Evolutionary conservation across 2,329 filamentous ascomycete genomes (phyloP), one percentile per base, ranked within the genome.

Genomic region (Pyrenochaeta sp.): DNA sequence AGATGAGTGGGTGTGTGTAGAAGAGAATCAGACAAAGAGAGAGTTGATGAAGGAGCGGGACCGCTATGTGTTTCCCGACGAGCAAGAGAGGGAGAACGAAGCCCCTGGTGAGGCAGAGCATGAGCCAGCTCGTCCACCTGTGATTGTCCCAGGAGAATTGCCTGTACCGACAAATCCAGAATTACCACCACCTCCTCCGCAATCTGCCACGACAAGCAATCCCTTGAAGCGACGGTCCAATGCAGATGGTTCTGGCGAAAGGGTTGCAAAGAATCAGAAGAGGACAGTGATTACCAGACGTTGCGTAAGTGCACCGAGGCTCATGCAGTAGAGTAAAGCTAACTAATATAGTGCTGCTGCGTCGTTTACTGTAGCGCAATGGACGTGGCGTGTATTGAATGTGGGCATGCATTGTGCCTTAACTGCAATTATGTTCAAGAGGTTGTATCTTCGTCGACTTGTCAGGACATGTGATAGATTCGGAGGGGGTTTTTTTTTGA

Each of bases 1-100:
- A 14, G 66, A 67, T 11, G 75, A 85, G 7, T 89, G 87, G 87
- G 27, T 74, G 0, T 74, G 72, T 41, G 50, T 71, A 3, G 71
- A 74, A 44, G 59, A 61, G 30, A 68, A 69, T 30, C 65, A 56
- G 37, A 52, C 40, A 5, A 75, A 75, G 46, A 63, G 58, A 9
- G 48, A 68, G 13, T 23, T 64, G 4, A 6, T 40, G 6, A 56
- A 32, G 24, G 58, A 61, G 9, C 48, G 51, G 45, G 51, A 63
- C 24, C 44, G 45, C 11, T 50, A 61, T 28, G 47, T 56, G 7
- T 60, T 60, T 23, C 57, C 55, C 7, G 43, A 51, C 18, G 45
- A 60, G 11, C 28, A 51, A 3, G 51, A 49, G 8, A 48, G 23
- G 11, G 50, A 40, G 6, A 28, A 23, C 6, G 30, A 37, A 7